Percentiles rank a stretch among this genome's conserved stretches.
These are phyloP conservation scores for Marsdenia floribunda DNA, from an alignment of 257 asterid species.

Conservation along the genomic window DNA sequence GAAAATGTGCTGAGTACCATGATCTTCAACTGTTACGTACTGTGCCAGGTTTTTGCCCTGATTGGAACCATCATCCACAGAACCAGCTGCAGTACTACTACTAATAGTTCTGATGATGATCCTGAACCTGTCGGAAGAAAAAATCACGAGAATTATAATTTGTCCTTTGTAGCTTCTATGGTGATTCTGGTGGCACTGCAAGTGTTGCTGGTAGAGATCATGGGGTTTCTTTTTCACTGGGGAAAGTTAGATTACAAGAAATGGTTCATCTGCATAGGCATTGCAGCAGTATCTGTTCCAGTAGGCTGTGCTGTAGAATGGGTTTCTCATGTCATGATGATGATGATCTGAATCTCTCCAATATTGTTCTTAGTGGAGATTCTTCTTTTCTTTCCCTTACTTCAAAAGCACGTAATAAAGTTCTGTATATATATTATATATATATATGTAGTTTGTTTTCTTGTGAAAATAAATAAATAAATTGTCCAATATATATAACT, in stretches of 20 bases:
- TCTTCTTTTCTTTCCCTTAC: too few species aligned
- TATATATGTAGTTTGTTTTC: too few species aligned
- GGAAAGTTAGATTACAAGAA: conserved; percentile 15
- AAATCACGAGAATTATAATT: too few species aligned
- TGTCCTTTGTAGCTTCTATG: background rate
- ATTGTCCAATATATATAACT: too few species aligned
- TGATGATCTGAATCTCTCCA: too few species aligned
- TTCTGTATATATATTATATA: too few species aligned
- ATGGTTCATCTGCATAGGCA: conserved; percentile 34
- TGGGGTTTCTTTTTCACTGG: conserved; percentile 24
- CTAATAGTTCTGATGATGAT: background rate
- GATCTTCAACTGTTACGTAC: conserved; percentile 27
- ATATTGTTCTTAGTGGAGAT: too few species aligned
- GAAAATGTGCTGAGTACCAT: conserved; percentile 18
- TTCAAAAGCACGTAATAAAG: too few species aligned
- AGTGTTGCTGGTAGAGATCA: conserved; percentile 18
- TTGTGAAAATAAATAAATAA: too few species aligned
- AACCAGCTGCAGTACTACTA: background rate
- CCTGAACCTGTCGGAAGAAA: background rate
- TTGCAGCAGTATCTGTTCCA: background rate
- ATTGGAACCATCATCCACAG: conserved; percentile 15
- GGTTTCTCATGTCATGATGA: background rate
- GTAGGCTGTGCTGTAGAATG: conserved; percentile 24
- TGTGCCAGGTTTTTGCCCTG: conserved; percentile 38
- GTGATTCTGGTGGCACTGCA: conserved; percentile 10